Percentiles rank a stretch among this genome's conserved stretches.
phyloP scores from a whole-genome alignment of 148 eudicot species.

The Nepenthes gracilis region DNA sequence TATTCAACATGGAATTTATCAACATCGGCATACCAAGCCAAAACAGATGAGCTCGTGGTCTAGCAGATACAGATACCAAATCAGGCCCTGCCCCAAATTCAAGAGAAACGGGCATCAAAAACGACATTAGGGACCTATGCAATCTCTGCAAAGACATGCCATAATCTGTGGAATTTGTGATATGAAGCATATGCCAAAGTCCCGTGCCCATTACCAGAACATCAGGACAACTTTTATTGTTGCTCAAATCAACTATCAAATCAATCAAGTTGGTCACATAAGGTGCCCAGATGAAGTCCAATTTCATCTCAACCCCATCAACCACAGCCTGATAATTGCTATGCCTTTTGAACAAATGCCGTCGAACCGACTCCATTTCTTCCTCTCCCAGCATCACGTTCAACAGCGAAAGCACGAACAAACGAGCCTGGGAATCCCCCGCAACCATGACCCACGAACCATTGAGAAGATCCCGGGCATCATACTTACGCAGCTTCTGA shows the following conservation, averaged over 20 bases:
- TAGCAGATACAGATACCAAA: constrained; percentile 12
- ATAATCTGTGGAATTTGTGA: constrained; percentile 45
- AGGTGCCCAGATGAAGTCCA: constrained; percentile 95
- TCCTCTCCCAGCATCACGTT: constrained; percentile 44
- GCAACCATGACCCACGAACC: constrained; percentile 88
- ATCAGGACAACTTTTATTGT: constrained; percentile 53
- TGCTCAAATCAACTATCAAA: constrained; percentile 22
- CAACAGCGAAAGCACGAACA: constrained; percentile 57
- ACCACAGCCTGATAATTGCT: constrained; percentile 63
- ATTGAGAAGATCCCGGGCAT: constrained; percentile 62
- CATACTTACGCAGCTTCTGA: constrained; percentile 41
- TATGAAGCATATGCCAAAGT: constrained; percentile 90
- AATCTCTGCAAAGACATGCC: constrained; percentile 31
- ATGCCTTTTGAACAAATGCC: constrained; percentile 81
- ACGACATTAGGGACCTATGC: constrained; percentile 33
- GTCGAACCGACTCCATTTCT: constrained; percentile 32
- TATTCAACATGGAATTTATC: constrained; percentile 72
- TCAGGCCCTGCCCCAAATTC: constrained; percentile 12
- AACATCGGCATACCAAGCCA: constrained; percentile 86
- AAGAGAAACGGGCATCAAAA: constrained; percentile 28
- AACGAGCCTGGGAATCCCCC: constrained; percentile 72
- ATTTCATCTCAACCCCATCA: constrained; percentile 59
- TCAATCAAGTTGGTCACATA: constrained; percentile 49
- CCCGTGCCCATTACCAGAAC: constrained; percentile 89
- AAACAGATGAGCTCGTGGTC: constrained; percentile 59